phyloP scores from a whole-genome alignment of 2,329 filamentous ascomycete species.

The Epichloe scottii region DNA sequence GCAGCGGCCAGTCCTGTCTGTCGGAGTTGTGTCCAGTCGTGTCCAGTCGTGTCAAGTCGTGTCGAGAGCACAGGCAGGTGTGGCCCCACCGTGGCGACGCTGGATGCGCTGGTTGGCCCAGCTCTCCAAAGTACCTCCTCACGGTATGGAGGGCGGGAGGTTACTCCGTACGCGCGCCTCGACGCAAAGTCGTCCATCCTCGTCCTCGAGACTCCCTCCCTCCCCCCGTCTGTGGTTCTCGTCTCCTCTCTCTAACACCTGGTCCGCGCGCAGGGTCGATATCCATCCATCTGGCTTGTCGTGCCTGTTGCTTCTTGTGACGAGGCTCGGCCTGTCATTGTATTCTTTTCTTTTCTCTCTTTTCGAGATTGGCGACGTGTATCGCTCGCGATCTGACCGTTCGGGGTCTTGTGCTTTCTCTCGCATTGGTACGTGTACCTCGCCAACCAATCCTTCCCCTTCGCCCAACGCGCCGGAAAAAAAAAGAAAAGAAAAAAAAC shows the following conservation, averaged over 20 bases:
- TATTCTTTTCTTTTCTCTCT: background rate
- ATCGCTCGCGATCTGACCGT: background rate
- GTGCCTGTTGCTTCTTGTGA: constrained; percentile 3
- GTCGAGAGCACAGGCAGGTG: too few relatives aligned
- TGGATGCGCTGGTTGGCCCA: background rate
- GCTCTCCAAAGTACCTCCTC: background rate
- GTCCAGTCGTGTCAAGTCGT: too few relatives aligned
- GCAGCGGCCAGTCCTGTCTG: too few relatives aligned
- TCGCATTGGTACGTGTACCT: background rate
- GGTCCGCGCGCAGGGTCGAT: constrained; percentile 5
- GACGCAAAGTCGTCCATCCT: background rate
- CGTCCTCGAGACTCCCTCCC: constrained; percentile 3
- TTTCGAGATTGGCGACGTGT: background rate
- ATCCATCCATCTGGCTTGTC: constrained; percentile 4
- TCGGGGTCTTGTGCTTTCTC: background rate
- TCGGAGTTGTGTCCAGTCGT: too few relatives aligned
- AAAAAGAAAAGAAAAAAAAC: background rate
- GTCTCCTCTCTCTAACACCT: constrained; percentile 6
- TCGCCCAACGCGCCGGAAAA: background rate
- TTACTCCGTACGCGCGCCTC: background rate
- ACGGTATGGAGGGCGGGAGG: background rate
- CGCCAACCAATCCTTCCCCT: background rate
- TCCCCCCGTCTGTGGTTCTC: constrained; percentile 5
- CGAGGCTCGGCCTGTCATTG: constrained; percentile 2
- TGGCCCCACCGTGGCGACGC: too few relatives aligned